These are phyloP conservation scores for Populus hybrid DNA, from an alignment of 441 rosid genomes.

Conservation along the genomic window DNA sequence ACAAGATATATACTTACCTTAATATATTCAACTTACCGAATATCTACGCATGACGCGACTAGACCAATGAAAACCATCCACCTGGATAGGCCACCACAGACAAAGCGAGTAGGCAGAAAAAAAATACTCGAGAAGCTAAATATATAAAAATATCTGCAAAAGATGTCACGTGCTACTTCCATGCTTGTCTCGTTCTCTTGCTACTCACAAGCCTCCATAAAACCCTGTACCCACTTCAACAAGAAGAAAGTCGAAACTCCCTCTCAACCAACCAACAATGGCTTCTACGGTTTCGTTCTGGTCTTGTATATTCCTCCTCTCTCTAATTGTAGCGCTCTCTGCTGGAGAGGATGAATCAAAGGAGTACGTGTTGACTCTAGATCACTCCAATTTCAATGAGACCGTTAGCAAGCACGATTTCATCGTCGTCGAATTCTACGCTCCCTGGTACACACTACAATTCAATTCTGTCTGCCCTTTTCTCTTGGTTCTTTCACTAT, in stretches of 20 bases:
- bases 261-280: not conserved
- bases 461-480: not conserved
- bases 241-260: not conserved
- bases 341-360: constrained; percentile 48
- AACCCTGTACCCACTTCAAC: not conserved
- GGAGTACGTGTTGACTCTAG: constrained; percentile 84
- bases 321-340: constrained; percentile 33
- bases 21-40: not conserved
- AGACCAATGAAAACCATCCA: constrained; percentile 30
- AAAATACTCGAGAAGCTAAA: constrained; percentile 19
- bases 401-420: constrained; percentile 69
- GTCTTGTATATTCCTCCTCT: constrained; percentile 32
- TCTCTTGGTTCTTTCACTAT: not conserved
- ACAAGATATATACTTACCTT: constrained; percentile 11
- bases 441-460: constrained; percentile 60
- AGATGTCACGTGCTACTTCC: constrained; percentile 28
- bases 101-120: constrained; percentile 17
- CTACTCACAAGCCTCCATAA: constrained; percentile 18
- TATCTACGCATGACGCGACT: constrained; percentile 33
- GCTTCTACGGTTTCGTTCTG: constrained; percentile 26
- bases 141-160: no score
- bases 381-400: constrained; percentile 77
- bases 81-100: constrained; percentile 34
- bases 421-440: constrained; percentile 95
- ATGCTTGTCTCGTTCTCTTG: constrained; percentile 17